Percentiles rank a stretch among this genome's conserved stretches.
These are phyloP conservation scores for Picochlorum sp. DNA, from an alignment of 139 green algal species.

Conservation along the genomic window DNA sequence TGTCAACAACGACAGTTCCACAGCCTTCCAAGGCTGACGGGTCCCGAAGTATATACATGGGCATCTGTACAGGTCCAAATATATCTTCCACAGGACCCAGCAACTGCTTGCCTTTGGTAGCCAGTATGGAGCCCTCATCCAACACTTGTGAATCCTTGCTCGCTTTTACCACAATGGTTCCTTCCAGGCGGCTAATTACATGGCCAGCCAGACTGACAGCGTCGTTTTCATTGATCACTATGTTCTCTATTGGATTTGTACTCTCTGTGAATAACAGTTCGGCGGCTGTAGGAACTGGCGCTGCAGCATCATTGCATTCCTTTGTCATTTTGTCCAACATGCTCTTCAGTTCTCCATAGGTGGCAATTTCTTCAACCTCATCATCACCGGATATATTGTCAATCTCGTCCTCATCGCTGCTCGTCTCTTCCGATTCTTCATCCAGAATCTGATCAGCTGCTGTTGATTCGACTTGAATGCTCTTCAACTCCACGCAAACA, in stretches of 20 bases:
- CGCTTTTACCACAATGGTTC: slow-evolving; percentile 34
- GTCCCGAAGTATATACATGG: slow-evolving; percentile 34
- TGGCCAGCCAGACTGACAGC: slow-evolving; percentile 13
- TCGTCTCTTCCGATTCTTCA: no score
- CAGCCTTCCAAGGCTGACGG: neutral
- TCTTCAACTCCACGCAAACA: no score
- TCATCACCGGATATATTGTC: no score
- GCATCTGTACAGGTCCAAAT: slow-evolving; percentile 27
- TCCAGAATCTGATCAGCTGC: no score
- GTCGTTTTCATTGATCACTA: slow-evolving; percentile 17
- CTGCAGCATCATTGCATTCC: neutral
- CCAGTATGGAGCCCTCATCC: slow-evolving; percentile 29
- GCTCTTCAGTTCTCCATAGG: slow-evolving; percentile 6
- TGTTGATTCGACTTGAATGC: no score
- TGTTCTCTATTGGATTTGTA: neutral
- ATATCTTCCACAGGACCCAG: slow-evolving; percentile 39
- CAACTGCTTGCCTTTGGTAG: slow-evolving; percentile 5
- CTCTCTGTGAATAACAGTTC: no score
- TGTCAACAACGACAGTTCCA: neutral
- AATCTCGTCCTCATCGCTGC: no score
- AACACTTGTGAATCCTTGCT: slow-evolving; percentile 10
- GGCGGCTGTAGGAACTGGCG: neutral
- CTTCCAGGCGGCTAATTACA: slow-evolving; percentile 26
- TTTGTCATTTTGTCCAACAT: slow-evolving; percentile 15
- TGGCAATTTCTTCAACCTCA: neutral